Conservation (phyloP, 495 filamentous ascomycete genomes). For the Hyaloscypha bicolor region DNA sequence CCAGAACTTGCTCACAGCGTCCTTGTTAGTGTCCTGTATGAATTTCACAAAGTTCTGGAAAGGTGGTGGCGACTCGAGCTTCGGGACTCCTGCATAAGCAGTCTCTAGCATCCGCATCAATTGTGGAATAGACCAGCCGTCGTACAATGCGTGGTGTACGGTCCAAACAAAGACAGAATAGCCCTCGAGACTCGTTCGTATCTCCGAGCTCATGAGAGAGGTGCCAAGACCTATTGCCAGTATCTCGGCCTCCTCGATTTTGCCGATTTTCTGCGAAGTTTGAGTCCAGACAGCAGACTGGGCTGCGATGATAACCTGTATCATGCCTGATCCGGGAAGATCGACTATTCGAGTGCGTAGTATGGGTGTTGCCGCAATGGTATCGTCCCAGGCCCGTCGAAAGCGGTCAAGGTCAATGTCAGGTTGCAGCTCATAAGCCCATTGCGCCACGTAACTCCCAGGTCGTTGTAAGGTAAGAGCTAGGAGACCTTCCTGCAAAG, state of each 20-base stretch:
- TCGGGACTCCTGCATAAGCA: background rate
- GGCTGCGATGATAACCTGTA: slow-evolving; percentile 57
- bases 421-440: slow-evolving; percentile 42
- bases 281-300: too few relatives aligned
- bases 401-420: slow-evolving; percentile 45
- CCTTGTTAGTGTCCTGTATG: background rate
- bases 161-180: background rate
- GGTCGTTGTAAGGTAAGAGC: slow-evolving; percentile 55
- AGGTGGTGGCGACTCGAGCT: background rate
- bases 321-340: slow-evolving; percentile 41
- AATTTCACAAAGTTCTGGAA: slow-evolving; percentile 1
- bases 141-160: slow-evolving; percentile 23
- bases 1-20: background rate
- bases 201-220: background rate
- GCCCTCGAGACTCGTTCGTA: background rate
- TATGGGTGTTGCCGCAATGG: slow-evolving; percentile 23
- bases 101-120: background rate
- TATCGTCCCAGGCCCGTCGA: slow-evolving; percentile 47
- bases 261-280: slow-evolving; percentile 18
- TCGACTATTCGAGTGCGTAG: slow-evolving; percentile 59
- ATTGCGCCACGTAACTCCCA: slow-evolving; percentile 45
- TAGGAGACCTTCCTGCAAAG: slow-evolving; percentile 70
- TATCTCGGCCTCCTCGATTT: background rate
- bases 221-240: too few relatives aligned
- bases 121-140: slow-evolving; percentile 10